phyloP scores from a whole-genome alignment of 2,329 filamentous ascomycete species.

The Helotiales sp. region DNA sequence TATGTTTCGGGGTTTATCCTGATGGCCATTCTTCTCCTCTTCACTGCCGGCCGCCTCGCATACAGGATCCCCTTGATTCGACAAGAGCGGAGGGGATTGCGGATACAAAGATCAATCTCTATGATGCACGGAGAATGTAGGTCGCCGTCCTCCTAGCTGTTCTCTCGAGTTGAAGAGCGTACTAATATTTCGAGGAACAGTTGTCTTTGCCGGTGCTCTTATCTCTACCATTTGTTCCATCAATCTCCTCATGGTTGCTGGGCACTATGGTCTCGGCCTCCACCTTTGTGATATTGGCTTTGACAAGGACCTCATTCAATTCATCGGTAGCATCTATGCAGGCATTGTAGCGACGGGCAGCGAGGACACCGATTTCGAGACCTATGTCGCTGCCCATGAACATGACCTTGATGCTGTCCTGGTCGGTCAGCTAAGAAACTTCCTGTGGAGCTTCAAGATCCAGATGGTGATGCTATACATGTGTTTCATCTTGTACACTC shows the following conservation, averaged over 20 bases:
- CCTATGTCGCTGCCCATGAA: background rate
- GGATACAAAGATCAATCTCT: background rate
- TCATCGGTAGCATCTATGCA: background rate
- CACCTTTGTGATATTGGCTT: background rate
- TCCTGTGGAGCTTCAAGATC: background rate
- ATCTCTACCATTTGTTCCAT: background rate
- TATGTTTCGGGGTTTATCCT: background rate
- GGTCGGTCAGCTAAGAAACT: background rate
- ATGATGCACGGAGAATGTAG: background rate
- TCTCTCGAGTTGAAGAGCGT: background rate
- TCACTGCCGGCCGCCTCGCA: background rate
- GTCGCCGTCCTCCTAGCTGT: background rate
- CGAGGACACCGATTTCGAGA: background rate
- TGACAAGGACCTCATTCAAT: background rate
- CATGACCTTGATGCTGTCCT: background rate
- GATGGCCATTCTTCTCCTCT: background rate
- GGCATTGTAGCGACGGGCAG: too few species aligned
- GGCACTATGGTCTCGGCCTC: background rate
- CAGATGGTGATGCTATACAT: constrained; percentile 3
- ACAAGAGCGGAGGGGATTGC: background rate
- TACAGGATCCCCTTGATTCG: background rate
- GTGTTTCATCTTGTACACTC: constrained; percentile 7
- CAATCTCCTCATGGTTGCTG: background rate
- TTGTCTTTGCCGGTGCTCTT: background rate
- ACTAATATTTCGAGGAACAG: background rate